A percentile compares a stretch with the other conserved stretches of the same genome.
phyloP scores from a whole-genome alignment of 169 alveolate genomes.

The Plasmodium chabaudi region DNA sequence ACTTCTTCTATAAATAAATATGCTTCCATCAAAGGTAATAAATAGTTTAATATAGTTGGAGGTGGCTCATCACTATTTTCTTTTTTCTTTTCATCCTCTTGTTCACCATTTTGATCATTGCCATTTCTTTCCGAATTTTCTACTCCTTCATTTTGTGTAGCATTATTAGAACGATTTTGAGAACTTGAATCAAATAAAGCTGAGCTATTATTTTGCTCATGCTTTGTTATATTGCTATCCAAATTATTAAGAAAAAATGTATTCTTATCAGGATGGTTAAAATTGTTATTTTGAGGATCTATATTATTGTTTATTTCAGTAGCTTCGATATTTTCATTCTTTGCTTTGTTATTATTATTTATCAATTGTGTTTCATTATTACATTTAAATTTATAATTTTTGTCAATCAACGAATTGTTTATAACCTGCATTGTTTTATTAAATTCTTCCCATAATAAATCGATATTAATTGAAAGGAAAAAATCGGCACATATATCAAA shows the following conservation, averaged over 20 bases:
- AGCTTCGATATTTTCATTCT: neutral
- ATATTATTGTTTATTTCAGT: neutral
- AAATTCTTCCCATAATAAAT: slow-evolving; percentile 64
- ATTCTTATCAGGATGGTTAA: too few relatives aligned
- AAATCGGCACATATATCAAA: slow-evolving; percentile 68
- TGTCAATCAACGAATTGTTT: slow-evolving; percentile 53
- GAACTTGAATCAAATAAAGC: neutral
- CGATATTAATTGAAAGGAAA: slow-evolving; percentile 62
- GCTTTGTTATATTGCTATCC: too few relatives aligned
- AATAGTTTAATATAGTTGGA: slow-evolving; percentile 63
- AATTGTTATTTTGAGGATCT: neutral
- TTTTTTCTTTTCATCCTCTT: slow-evolving; percentile 44
- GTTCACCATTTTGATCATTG: neutral
- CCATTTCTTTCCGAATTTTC: neutral
- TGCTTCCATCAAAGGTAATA: slow-evolving; percentile 72
- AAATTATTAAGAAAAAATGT: too few relatives aligned
- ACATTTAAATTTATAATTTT: slow-evolving; percentile 41
- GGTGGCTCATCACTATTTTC: slow-evolving; percentile 73
- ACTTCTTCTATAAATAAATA: slow-evolving; percentile 75
- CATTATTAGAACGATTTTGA: neutral
- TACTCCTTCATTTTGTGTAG: slow-evolving; percentile 1
- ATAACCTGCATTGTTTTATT: slow-evolving; percentile 76
- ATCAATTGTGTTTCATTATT: slow-evolving; percentile 1
- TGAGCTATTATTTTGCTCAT: too few relatives aligned
- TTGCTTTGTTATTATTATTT: neutral